These are phyloP conservation scores for Fusarium brevicatenulatum DNA, from an alignment of 2,329 filamentous ascomycete genomes.

Conservation along the genomic window DNA sequence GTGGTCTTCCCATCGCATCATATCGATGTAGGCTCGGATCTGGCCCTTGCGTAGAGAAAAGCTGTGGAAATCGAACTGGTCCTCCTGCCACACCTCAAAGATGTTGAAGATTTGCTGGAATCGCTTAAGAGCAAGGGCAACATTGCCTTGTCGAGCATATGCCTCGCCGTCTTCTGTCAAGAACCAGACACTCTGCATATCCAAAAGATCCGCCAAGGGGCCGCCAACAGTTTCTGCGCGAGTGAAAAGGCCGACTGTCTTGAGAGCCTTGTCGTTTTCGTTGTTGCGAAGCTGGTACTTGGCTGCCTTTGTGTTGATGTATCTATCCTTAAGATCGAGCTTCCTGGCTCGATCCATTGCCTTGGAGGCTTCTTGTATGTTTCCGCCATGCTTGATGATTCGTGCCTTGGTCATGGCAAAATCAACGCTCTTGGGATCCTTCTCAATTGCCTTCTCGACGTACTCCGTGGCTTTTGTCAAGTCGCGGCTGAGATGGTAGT, in stretches of 20 bases:
- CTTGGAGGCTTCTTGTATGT: constrained; percentile 81
- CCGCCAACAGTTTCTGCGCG: constrained; percentile 89
- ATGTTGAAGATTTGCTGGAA: constrained; percentile 90
- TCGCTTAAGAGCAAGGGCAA: constrained; percentile 89
- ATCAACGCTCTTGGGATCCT: constrained; percentile 84
- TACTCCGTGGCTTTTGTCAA: constrained; percentile 82
- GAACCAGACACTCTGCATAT: constrained; percentile 99
- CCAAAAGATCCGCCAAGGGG: constrained; percentile 87
- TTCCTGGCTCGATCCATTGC: constrained; percentile 88
- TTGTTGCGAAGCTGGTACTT: constrained; percentile 97
- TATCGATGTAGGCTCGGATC: constrained; percentile 92
- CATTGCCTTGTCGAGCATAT: constrained; percentile 82
- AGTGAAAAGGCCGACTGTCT: constrained; percentile 94
- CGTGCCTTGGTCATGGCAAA: constrained; percentile 95
- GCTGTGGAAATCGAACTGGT: constrained; percentile 98
- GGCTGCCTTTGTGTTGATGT: constrained; percentile 98
- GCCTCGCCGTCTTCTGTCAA: constrained; percentile 94
- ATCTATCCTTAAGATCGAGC: constrained; percentile 89
- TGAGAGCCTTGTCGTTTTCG: constrained; percentile 84
- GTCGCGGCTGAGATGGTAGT: constrained; percentile 88
- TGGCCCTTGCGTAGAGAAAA: constrained; percentile 98
- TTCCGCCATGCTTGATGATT: constrained; percentile 90
- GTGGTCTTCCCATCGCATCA: constrained; percentile 95
- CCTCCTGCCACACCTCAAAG: constrained; percentile 97
- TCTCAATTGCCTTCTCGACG: constrained; percentile 83